Conservation (phyloP, 2,329 filamentous ascomycete species). For the Trichoderma citrinoviride region DNA sequence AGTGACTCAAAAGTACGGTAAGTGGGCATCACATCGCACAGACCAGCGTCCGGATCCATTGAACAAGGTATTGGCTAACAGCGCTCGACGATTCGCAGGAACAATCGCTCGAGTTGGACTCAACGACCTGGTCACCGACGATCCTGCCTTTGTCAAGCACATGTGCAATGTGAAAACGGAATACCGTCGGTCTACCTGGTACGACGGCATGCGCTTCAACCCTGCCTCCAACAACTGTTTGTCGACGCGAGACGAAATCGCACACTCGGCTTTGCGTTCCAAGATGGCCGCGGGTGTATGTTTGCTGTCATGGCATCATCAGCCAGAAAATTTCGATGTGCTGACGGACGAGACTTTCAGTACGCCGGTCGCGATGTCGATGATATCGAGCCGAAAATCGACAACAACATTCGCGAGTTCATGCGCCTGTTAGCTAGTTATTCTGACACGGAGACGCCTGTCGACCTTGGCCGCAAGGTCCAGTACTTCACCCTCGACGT, state of each 20-base stretch:
- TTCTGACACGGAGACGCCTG: conserved; percentile 8
- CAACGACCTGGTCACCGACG: conserved; percentile 46
- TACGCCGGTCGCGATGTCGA: conserved; percentile 51
- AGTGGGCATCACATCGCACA: neutral
- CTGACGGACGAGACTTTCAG: conserved; percentile 27
- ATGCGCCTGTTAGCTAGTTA: conserved; percentile 23
- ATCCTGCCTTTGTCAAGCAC: conserved; percentile 43
- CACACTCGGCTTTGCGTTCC: conserved; percentile 43
- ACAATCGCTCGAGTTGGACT: conserved; percentile 38
- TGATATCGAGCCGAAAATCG: conserved; percentile 44
- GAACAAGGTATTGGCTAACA: neutral
- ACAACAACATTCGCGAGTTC: conserved; percentile 22
- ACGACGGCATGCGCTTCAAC: conserved; percentile 50
- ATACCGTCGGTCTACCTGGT: conserved; percentile 42
- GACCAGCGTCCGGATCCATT: neutral
- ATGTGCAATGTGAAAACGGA: conserved; percentile 39
- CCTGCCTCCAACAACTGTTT: conserved; percentile 32
- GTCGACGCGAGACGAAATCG: conserved; percentile 26
- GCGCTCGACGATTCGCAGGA: conserved; percentile 24
- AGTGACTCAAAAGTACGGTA: conserved; percentile 17
- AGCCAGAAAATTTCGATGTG: no score
- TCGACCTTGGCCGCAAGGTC: conserved; percentile 41
- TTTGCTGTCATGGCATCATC: neutral
- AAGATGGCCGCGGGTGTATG: conserved; percentile 48
- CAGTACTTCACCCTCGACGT: conserved; percentile 57